Evolutionary conservation across 2,329 filamentous ascomycete genomes (phyloP), one percentile per base, ranked within the genome.

Genomic region (Verticillium isaacii): DNA sequence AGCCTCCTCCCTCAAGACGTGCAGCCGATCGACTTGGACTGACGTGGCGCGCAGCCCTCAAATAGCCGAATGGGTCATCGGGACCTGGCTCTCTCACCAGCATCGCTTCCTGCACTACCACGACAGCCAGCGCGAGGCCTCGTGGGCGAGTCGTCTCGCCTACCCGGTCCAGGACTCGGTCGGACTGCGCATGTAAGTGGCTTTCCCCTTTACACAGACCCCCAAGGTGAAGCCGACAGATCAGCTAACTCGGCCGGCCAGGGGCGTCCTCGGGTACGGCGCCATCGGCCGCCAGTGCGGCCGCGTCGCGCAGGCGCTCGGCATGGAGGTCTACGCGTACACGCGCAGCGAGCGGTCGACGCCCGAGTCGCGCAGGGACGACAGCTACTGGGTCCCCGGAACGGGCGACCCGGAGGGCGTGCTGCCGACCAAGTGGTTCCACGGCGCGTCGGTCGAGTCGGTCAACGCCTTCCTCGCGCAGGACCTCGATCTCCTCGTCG

Each of bases 311-410:
- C 80, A 79, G 15, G 87, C 88, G 2, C 73, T 92, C 68, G 91
- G 90, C 19, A 88, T 91, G 82, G 80, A 86, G 32, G 84, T 94
- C 0, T 80, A 92, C 70, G 91, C 90, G 1, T 93, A 90, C 76
- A 94, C 90, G 0, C 86, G 90, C 0, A 85, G 85, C 32, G 84
- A 89, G 1, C 87, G 89, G n/a, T 72, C 78, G 9, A 92, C 89
- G 0, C 82, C 86, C 0, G 87, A 87, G 60, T 89, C 86, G 1
- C 83, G 83, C 55, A 78, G 74, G 32, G 90, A 94, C 73, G 71
- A 75, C 15, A 84, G 86, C 6, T 94, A 89, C 75, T 84, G 88
- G 37, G 85, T 91, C 0, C 85, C 87, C 0, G 86, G 87, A 0
- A 90, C 89, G 8, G 83, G 83, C 5, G 83, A 85, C 58, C 77